phyloP scores from a whole-genome alignment of 306 rosid species.

The Vigna reflexopilosa region DNA sequence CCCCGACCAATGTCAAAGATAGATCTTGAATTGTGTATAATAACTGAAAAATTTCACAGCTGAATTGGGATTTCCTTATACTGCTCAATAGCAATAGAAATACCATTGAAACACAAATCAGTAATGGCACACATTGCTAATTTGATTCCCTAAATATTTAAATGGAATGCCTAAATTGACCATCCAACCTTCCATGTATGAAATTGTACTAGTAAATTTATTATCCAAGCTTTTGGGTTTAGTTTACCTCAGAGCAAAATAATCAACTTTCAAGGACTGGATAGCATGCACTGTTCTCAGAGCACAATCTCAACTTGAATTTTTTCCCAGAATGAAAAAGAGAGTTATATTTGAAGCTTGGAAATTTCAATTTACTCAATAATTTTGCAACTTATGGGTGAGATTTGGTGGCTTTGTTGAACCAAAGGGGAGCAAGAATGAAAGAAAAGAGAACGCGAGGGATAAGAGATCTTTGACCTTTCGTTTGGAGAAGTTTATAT shows the following conservation, averaged over 20 bases:
- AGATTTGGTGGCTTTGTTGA: neutral
- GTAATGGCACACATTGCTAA: neutral
- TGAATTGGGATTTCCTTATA: neutral
- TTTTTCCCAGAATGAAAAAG: neutral
- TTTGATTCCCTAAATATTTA: neutral
- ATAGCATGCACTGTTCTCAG: neutral
- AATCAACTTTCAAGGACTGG: neutral
- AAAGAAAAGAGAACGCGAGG: neutral
- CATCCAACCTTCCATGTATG: neutral
- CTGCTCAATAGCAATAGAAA: neutral
- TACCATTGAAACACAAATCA: neutral
- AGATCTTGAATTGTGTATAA: neutral
- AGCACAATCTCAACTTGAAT: neutral
- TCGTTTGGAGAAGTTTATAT: neutral
- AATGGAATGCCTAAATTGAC: conserved; percentile 12
- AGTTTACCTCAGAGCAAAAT: neutral
- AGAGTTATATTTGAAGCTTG: neutral
- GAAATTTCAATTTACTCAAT: conserved; percentile 2
- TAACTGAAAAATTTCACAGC: neutral
- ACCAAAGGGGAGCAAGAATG: neutral
- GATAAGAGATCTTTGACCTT: neutral
- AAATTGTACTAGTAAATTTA: neutral
- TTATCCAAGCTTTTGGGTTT: neutral
- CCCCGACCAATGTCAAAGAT: neutral
- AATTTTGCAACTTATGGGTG: neutral